phyloP scores from a whole-genome alignment of 2,329 filamentous ascomycete genomes.

The Furcasterigmium furcatum region DNA sequence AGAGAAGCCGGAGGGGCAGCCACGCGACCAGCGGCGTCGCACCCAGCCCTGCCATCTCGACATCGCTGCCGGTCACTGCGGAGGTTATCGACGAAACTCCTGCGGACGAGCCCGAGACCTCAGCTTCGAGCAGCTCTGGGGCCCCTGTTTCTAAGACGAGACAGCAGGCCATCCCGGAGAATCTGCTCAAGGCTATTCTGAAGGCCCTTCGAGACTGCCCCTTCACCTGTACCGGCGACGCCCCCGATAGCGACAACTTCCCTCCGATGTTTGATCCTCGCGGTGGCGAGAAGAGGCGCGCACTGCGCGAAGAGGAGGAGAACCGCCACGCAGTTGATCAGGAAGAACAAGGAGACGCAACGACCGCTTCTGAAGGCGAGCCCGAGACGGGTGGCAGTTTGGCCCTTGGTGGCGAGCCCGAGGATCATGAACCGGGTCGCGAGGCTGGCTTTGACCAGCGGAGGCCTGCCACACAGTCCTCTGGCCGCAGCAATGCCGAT shows the following conservation, averaged over 20 bases:
- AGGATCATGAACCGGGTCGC: constrained; percentile 63
- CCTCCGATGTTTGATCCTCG: constrained; percentile 81
- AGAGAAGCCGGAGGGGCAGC: constrained; percentile 68
- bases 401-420: constrained; percentile 88
- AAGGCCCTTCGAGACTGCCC: constrained; percentile 32
- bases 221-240: constrained; percentile 21
- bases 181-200: constrained; percentile 29
- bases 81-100: constrained; percentile 45
- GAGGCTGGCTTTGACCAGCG: constrained; percentile 54
- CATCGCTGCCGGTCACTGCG: constrained; percentile 49
- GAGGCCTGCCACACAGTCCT: not conserved
- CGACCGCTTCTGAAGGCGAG: constrained; percentile 63
- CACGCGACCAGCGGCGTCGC: constrained; percentile 78
- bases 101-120: constrained; percentile 29
- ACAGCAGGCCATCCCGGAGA: constrained; percentile 11
- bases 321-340: constrained; percentile 42
- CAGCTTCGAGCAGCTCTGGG: not conserved
- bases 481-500: constrained; percentile 46
- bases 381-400: constrained; percentile 79
- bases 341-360: constrained; percentile 41
- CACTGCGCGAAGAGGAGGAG: constrained; percentile 71
- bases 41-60: constrained; percentile 75
- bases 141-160: not conserved
- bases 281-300: constrained; percentile 77
- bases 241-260: constrained; percentile 9